Conservation (phyloP, 768 basidiomycete species). For the Psilocybe azurescens region DNA sequence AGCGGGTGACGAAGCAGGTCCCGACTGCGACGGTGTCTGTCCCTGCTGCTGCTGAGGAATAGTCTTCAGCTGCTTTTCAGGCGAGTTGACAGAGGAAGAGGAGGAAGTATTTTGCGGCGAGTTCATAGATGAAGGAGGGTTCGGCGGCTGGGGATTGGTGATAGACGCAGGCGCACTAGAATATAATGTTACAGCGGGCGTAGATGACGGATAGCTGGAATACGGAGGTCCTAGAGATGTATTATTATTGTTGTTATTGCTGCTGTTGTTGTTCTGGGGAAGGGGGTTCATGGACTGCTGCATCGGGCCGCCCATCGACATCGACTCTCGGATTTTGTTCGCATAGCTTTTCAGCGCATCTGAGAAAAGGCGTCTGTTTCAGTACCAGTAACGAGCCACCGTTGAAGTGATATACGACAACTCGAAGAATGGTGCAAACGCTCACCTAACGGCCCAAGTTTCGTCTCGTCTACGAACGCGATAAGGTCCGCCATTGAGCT, state of each 20-base stretch:
- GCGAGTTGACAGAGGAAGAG: slow-evolving; percentile 55
- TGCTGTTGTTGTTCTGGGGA: slow-evolving; percentile 9
- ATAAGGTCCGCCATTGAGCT: slow-evolving; percentile 83
- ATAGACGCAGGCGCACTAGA: slow-evolving; percentile 52
- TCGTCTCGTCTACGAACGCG: slow-evolving; percentile 56
- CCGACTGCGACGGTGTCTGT: slow-evolving; percentile 27
- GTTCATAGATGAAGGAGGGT: slow-evolving; percentile 33
- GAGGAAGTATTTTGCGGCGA: slow-evolving; percentile 58
- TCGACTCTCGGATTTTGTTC: slow-evolving; percentile 41
- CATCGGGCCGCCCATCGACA: slow-evolving; percentile 8
- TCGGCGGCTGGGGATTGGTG: slow-evolving; percentile 43
- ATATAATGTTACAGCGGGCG: slow-evolving; percentile 49
- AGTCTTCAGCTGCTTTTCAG: slow-evolving; percentile 69
- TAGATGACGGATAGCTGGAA: slow-evolving; percentile 23
- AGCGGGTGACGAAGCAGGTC: slow-evolving; percentile 34
- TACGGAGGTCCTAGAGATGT: slow-evolving; percentile 4
- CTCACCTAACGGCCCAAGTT: slow-evolving; percentile 72
- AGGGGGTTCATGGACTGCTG: slow-evolving; percentile 25
- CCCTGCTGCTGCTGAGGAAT: slow-evolving; percentile 38
- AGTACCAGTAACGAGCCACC: slow-evolving; percentile 4
- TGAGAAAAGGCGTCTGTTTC: slow-evolving; percentile 27
- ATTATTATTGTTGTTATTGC: slow-evolving; percentile 10
- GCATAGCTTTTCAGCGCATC: slow-evolving; percentile 48
- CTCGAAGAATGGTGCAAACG: slow-evolving; percentile 23
- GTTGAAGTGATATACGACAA: slow-evolving; percentile 12